These are phyloP conservation scores for Alternaria brassicae DNA, from an alignment of 2,329 filamentous ascomycete genomes.

Conservation along the genomic window DNA sequence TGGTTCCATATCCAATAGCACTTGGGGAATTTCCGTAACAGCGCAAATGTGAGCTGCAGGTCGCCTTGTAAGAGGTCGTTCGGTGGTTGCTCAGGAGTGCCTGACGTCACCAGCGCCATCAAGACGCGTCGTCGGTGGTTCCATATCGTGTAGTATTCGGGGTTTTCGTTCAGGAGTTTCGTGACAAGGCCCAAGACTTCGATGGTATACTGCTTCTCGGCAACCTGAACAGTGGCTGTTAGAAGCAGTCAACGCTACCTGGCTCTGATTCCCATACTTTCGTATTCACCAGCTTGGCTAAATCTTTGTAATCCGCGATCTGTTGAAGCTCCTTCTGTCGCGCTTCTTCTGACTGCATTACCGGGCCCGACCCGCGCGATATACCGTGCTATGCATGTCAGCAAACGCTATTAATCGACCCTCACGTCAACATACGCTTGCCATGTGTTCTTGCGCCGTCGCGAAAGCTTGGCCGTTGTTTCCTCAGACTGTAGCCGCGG, in stretches of 20 bases:
- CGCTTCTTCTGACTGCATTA: slow-evolving; percentile 71
- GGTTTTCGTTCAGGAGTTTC: slow-evolving; percentile 77
- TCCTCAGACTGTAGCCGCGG: slow-evolving; percentile 28
- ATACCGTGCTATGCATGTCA: slow-evolving; percentile 76
- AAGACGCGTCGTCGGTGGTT: slow-evolving; percentile 81
- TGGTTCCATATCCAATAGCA: slow-evolving; percentile 99
- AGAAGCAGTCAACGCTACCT: not conserved
- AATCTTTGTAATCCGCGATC: slow-evolving; percentile 75
- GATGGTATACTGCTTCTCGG: slow-evolving; percentile 57
- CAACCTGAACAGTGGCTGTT: slow-evolving; percentile 43
- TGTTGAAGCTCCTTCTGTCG: slow-evolving; percentile 74
- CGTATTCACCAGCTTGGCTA: slow-evolving; percentile 72
- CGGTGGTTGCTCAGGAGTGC: slow-evolving; percentile 36
- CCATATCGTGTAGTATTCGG: slow-evolving; percentile 91
- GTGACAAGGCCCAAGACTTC: slow-evolving; percentile 72
- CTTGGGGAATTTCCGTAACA: slow-evolving; percentile 87
- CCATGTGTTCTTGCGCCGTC: slow-evolving; percentile 39
- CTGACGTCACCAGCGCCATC: slow-evolving; percentile 63
- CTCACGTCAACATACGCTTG: slow-evolving; percentile 47
- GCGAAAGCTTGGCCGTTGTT: slow-evolving; percentile 17
- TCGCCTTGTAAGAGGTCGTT: slow-evolving; percentile 72
- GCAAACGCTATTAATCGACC: not conserved
- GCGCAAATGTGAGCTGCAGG: slow-evolving; percentile 79
- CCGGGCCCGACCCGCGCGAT: slow-evolving; percentile 65
- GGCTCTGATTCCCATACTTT: slow-evolving; percentile 58